Evolutionary conservation across 148 eudicot species (phyloP).

Genomic region (Fagopyrum homotropicum): DNA sequence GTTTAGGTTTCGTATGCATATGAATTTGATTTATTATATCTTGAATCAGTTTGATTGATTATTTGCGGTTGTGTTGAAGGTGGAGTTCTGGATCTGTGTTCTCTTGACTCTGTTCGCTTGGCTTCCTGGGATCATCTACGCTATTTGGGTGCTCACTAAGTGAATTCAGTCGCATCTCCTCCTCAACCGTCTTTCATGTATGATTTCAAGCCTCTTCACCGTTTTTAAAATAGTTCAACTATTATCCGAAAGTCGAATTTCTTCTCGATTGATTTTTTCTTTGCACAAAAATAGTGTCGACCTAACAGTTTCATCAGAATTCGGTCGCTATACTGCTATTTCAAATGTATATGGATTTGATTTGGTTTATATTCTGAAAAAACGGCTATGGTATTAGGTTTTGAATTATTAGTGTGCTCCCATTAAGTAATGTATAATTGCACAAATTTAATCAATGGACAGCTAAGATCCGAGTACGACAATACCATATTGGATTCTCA

Average conservation of each 20-base stretch:
- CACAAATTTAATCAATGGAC: neutral
- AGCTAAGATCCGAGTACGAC: neutral
- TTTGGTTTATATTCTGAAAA: neutral
- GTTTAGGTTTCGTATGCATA: neutral
- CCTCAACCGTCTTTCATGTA: slow-evolving; percentile 1
- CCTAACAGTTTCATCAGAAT: neutral
- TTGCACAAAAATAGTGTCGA: neutral
- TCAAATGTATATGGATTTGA: neutral
- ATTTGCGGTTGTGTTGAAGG: slow-evolving; percentile 24
- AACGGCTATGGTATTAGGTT: neutral
- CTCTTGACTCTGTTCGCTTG: slow-evolving; percentile 72
- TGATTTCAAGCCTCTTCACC: neutral
- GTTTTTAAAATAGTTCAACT: neutral
- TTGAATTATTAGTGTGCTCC: neutral
- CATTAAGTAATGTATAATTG: neutral
- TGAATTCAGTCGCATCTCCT: neutral
- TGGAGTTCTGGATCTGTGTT: slow-evolving; percentile 74
- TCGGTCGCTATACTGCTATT: neutral
- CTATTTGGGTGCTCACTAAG: slow-evolving; percentile 18
- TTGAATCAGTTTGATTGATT: neutral
- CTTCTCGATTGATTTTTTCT: neutral
- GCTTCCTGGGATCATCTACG: slow-evolving; percentile 77
- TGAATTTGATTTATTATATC: neutral
- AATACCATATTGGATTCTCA: neutral
- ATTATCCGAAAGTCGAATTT: neutral